Evolutionary conservation across 2,329 filamentous ascomycete genomes (phyloP).

Genomic region (Xylaria digitata): DNA sequence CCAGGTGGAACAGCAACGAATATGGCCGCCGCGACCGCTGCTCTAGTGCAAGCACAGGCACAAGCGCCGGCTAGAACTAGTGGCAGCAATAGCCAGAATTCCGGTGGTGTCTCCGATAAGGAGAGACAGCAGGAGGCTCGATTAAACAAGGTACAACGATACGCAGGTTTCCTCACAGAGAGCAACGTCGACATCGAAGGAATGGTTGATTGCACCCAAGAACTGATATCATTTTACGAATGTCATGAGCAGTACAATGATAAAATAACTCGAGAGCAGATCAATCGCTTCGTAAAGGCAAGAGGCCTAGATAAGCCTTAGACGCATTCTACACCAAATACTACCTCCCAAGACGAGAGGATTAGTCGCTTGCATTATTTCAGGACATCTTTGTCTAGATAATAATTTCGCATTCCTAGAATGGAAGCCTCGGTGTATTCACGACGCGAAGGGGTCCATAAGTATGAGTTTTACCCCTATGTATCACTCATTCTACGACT

Average conservation of each 20-base stretch:
- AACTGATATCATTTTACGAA: constrained; percentile 90
- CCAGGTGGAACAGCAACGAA: constrained; percentile 53
- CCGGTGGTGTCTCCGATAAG: constrained; percentile 50
- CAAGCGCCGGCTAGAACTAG: constrained; percentile 48
- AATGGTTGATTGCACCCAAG: constrained; percentile 89
- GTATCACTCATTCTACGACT: neutral
- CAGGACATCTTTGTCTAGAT: neutral
- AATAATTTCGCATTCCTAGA: neutral
- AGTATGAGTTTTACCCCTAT: neutral
- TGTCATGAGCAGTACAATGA: constrained; percentile 71
- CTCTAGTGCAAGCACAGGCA: constrained; percentile 60
- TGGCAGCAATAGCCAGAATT: constrained; percentile 43
- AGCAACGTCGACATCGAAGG: constrained; percentile 86
- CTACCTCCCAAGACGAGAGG: neutral
- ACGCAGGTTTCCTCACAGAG: constrained; percentile 84
- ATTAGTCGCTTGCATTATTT: neutral
- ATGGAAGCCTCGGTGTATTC: neutral
- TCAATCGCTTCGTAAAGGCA: constrained; percentile 70
- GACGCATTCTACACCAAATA: neutral
- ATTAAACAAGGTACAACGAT: constrained; percentile 73
- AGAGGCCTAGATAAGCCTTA: constrained; percentile 63
- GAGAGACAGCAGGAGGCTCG: constrained; percentile 65
- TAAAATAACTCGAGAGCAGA: constrained; percentile 67
- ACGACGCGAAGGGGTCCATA: neutral
- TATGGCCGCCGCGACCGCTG: constrained; percentile 63